Evolutionary conservation across 2,329 filamentous ascomycete genomes (phyloP).

Genomic region (Talaromyces rugulosus): DNA sequence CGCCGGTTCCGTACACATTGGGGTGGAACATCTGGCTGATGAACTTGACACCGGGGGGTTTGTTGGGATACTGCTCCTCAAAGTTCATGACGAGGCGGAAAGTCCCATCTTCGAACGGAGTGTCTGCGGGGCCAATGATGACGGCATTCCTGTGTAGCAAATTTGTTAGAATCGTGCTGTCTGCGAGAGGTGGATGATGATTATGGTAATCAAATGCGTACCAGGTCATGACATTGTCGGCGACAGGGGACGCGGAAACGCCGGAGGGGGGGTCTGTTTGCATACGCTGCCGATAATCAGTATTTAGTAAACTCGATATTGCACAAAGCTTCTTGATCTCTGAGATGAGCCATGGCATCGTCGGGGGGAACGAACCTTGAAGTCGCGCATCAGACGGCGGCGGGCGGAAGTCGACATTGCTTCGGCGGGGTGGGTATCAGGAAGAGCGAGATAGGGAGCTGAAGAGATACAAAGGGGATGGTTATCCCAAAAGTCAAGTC

Average conservation of each 20-base stretch:
- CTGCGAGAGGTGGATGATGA: not conserved
- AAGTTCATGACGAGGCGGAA: conserved; percentile 99
- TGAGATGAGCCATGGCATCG: not conserved
- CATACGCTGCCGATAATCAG: conserved; percentile 68
- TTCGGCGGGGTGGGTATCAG: conserved; percentile 11
- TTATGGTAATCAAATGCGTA: conserved; percentile 14
- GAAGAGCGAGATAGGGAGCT: not conserved
- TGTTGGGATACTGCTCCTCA: conserved; percentile 98
- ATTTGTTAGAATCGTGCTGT: conserved; percentile 21
- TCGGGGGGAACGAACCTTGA: conserved; percentile 67
- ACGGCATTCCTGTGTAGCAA: conserved; percentile 75
- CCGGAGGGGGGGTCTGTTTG: conserved; percentile 97
- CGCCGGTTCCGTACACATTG: conserved; percentile 95
- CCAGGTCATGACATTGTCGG: conserved; percentile 47
- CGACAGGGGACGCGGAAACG: conserved; percentile 91
- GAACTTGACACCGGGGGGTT: conserved; percentile 95
- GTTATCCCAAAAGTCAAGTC: not conserved
- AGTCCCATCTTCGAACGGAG: conserved; percentile 96
- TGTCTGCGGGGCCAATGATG: conserved; percentile 95
- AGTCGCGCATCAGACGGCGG: conserved; percentile 96
- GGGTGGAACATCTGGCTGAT: conserved; percentile 99
- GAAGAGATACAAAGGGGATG: not conserved
- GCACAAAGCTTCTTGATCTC: not conserved
- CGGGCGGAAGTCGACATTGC: conserved; percentile 89
- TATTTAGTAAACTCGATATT: not conserved